phyloP scores from a whole-genome alignment of 331 rosid species.

The Pyrus hybrid region DNA sequence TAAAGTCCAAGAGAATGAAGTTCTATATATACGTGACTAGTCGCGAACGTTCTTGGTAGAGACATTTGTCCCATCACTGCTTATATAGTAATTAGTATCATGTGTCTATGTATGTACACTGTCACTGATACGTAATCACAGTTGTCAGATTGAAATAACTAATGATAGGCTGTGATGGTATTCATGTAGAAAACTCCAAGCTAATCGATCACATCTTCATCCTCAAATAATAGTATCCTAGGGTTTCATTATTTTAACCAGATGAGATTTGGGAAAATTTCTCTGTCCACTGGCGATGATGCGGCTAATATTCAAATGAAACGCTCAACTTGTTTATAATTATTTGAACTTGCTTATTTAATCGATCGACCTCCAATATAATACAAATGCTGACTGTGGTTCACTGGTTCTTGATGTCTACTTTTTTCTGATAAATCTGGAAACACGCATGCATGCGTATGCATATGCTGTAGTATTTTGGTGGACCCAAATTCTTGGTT shows the following conservation, averaged over 20 bases:
- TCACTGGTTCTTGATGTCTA: neutral
- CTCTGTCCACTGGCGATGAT: neutral
- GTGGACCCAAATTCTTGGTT: neutral
- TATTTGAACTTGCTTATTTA: neutral
- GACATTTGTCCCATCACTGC: too few relatives aligned
- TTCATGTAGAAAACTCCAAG: neutral
- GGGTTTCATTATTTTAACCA: neutral
- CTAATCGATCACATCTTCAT: neutral
- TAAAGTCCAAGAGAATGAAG: neutral
- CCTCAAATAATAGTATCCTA: neutral
- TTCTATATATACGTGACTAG: too few relatives aligned
- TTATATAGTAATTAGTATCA: too few relatives aligned
- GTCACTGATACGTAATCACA: neutral
- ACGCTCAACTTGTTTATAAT: neutral
- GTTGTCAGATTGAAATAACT: neutral
- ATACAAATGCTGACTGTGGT: neutral
- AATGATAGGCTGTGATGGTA: neutral
- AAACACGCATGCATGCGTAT: neutral
- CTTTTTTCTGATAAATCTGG: neutral
- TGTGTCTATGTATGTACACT: neutral
- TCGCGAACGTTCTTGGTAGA: neutral
- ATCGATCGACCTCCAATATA: neutral
- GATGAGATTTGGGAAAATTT: neutral
- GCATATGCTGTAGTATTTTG: neutral
- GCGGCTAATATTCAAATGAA: neutral